Evolutionary conservation across 2,329 filamentous ascomycete species (phyloP), one percentile per base, ranked within the genome.

Genomic region (Exophiala alcalophila): DNA sequence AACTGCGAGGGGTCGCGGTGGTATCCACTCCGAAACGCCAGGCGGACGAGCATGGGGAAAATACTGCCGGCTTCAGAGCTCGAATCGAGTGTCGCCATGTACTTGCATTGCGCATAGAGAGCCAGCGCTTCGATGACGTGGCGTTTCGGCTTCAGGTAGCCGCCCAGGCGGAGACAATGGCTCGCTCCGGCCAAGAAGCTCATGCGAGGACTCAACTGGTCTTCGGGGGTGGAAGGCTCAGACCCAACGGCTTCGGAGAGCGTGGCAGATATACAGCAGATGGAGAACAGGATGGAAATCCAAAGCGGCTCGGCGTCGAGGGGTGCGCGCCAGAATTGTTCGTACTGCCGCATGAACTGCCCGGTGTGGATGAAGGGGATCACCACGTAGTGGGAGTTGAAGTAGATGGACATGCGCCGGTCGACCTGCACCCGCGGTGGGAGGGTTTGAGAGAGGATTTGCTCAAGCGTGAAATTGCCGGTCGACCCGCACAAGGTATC

Each of bases 1-100:
- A 76, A 78, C 25, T 76, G 73, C 15, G 28, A 50, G 12, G 43
- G 44, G 54, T 81, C 78, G 25, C 78, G 69, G 59, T 81, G 78
- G 47, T 80, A 73, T 3, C 78, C 78, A 70, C 78, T 80, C 14
- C 76, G 68, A 71, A 80, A 78, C 2, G 78, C 76, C n/a, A 81
- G 60, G 6, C 76, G 68, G 11, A 78, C 72, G 12, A 76, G 71
- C 37, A 80, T 68, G 10, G 73, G 69, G 6, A 75, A 69, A 34
- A 80, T 64, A 12, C 78, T 66, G 35, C 78, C 66, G 7, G 76
- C 70, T n/a, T 73, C 72, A 2, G 69, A 65, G 42, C 77, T 71
- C 2, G 75, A 67, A 53, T 80, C 77, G 52, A 68, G 62, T 40
- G 65, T 73, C 2, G 72, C 61, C 3, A 68, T 67, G 52, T 75